These are phyloP conservation scores for Zygosaccharomyces bailii DNA, from an alignment of 805 yeast genomes.

Conservation along the genomic window DNA sequence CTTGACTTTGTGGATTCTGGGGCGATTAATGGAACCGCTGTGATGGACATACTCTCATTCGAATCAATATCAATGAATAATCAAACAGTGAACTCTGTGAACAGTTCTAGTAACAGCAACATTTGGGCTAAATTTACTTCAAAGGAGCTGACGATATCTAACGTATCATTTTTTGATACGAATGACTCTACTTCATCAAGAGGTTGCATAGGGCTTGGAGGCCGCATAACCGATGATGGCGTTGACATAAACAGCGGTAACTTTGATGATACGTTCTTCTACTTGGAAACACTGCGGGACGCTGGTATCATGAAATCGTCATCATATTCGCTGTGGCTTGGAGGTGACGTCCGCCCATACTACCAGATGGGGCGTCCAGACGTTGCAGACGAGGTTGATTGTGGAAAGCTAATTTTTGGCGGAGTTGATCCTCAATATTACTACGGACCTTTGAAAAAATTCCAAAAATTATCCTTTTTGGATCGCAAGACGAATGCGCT, in stretches of 20 bases:
- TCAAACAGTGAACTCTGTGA: background rate
- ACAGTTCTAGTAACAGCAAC: background rate
- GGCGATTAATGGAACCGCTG: slow-evolving; percentile 24
- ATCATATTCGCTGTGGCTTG: slow-evolving; percentile 45
- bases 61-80: slow-evolving; percentile 7
- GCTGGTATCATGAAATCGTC: slow-evolving; percentile 36
- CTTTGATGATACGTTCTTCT: slow-evolving; percentile 26
- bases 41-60: slow-evolving; percentile 25
- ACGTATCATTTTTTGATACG: slow-evolving; percentile 38
- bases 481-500: slow-evolving; percentile 20
- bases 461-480: slow-evolving; percentile 46
- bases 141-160: slow-evolving; percentile 19
- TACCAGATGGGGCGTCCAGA: slow-evolving; percentile 1
- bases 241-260: slow-evolving; percentile 17
- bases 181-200: slow-evolving; percentile 36
- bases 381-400: slow-evolving; percentile 8
- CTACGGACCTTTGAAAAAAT: slow-evolving; percentile 47
- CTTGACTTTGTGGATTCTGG: slow-evolving; percentile 28
- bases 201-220: slow-evolving; percentile 50
- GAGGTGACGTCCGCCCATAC: slow-evolving; percentile 23
- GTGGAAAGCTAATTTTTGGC: slow-evolving; percentile 51
- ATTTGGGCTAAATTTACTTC: slow-evolving; percentile 1
- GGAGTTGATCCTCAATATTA: slow-evolving; percentile 49
- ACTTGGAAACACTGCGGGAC: slow-evolving; percentile 37
- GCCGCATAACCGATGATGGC: slow-evolving; percentile 21